These are phyloP conservation scores for Monosporascus sp. DNA, from an alignment of 2,329 filamentous ascomycete genomes.

Conservation along the genomic window DNA sequence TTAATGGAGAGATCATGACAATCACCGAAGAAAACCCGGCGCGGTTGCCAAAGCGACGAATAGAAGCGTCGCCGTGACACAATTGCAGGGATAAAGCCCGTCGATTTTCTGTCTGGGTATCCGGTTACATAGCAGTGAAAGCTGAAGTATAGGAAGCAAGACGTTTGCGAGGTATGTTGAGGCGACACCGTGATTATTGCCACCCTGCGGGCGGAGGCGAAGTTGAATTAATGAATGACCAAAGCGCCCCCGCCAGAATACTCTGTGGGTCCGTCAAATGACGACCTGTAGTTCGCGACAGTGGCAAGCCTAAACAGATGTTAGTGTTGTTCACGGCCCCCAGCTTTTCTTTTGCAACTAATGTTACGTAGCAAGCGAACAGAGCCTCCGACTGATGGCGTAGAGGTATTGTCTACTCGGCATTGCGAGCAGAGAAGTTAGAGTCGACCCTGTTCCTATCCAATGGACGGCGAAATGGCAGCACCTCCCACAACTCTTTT, in stretches of 20 bases:
- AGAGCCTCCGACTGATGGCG: not conserved
- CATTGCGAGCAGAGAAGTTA: not conserved
- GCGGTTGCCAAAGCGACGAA: too few relatives aligned
- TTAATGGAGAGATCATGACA: too few relatives aligned
- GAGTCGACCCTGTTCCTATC: not conserved
- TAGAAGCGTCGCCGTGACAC: not conserved
- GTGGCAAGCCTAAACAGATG: too few relatives aligned
- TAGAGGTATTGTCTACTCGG: not conserved
- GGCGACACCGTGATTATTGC: not conserved
- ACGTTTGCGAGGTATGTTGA: too few relatives aligned
- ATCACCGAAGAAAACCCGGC: too few relatives aligned
- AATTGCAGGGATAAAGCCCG: not conserved
- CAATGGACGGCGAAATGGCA: too few relatives aligned
- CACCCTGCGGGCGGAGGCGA: not conserved
- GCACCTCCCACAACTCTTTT: too few relatives aligned
- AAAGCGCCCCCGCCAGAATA: not conserved
- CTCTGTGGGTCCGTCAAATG: not conserved
- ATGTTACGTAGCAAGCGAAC: not conserved
- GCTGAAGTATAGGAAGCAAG: too few relatives aligned
- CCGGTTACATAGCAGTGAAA: too few relatives aligned
- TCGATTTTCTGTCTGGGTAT: not conserved
- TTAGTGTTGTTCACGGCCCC: not conserved
- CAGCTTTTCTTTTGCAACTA: not conserved
- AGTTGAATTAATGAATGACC: not conserved
- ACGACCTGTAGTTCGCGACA: not conserved